These are phyloP conservation scores for Eucalyptus victrix DNA, from an alignment of 345 rosid genomes.

Conservation along the genomic window DNA sequence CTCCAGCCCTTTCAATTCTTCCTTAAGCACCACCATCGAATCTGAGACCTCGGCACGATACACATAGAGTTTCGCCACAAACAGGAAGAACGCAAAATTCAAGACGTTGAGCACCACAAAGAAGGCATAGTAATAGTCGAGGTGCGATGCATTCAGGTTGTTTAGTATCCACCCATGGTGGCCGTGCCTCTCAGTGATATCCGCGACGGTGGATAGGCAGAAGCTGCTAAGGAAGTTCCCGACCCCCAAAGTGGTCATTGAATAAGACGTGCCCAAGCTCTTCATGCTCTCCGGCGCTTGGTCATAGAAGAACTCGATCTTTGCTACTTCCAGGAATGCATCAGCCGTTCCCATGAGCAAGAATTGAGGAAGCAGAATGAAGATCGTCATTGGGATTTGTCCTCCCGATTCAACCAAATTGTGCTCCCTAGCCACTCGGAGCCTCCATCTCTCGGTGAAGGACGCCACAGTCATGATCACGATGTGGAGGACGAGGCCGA, in stretches of 20 bases:
- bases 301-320: conserved; percentile 85
- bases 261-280: conserved; percentile 44
- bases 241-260: conserved; percentile 38
- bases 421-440: conserved; percentile 34
- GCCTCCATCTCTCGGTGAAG: conserved; percentile 31
- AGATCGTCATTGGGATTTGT: conserved; percentile 41
- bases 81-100: conserved; percentile 54
- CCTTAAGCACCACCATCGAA: conserved; percentile 34
- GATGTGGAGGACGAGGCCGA: conserved; percentile 45
- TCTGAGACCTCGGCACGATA: conserved; percentile 65
- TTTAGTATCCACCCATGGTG: conserved; percentile 64
- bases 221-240: conserved; percentile 35
- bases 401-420: conserved; percentile 41
- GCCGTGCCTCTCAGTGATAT: conserved; percentile 33
- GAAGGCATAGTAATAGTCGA: conserved; percentile 69
- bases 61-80: conserved; percentile 35
- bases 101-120: conserved; percentile 42
- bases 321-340: conserved; percentile 62
- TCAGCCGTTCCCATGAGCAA: conserved; percentile 74
- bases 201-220: conserved; percentile 12
- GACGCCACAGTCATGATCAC: conserved; percentile 52
- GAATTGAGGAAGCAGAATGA: conserved; percentile 68
- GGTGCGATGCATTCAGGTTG: conserved; percentile 64
- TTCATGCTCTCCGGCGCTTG: conserved; percentile 76
- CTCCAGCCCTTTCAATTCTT: conserved; percentile 25